Conservation (phyloP, 768 basidiomycete genomes). For the Russula lepida region DNA sequence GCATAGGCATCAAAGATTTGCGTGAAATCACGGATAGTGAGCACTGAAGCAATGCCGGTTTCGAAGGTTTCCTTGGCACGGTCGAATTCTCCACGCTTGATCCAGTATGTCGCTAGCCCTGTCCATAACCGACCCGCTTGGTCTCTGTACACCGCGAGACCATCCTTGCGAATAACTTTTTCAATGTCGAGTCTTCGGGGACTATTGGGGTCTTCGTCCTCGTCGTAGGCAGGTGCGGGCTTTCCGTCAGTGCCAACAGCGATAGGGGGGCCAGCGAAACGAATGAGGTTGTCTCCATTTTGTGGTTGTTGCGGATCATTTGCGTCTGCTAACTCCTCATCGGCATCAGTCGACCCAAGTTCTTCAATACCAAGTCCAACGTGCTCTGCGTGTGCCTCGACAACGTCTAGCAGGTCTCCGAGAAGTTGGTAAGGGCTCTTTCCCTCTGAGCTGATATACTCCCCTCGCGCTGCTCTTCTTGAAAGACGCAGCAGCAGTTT, state of each 20-base stretch:
- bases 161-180: constrained; percentile 74
- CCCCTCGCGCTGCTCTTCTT: constrained; percentile 72
- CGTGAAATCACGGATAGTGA: constrained; percentile 94
- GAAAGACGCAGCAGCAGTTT: constrained; percentile 82
- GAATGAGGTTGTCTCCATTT: constrained; percentile 38
- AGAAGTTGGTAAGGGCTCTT: constrained; percentile 95
- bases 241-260: constrained; percentile 45
- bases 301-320: constrained; percentile 32
- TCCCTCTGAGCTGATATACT: constrained; percentile 80
- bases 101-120: constrained; percentile 96
- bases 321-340: constrained; percentile 42
- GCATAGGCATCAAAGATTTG: constrained; percentile 97
- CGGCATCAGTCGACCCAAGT: constrained; percentile 28
- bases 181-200: constrained; percentile 76
- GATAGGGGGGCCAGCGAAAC: constrained; percentile 60
- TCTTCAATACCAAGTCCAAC: constrained; percentile 84
- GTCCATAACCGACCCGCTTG: constrained; percentile 96
- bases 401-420: constrained; percentile 85
- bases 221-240: constrained; percentile 49
- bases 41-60: constrained; percentile 67
- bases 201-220: constrained; percentile 76
- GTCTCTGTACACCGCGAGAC: constrained; percentile 85
- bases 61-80: constrained; percentile 85
- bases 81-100: constrained; percentile 93
- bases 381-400: constrained; percentile 84